Evolutionary conservation across 257 asterid species (phyloP).

Genomic region (Solanum rostratum): DNA sequence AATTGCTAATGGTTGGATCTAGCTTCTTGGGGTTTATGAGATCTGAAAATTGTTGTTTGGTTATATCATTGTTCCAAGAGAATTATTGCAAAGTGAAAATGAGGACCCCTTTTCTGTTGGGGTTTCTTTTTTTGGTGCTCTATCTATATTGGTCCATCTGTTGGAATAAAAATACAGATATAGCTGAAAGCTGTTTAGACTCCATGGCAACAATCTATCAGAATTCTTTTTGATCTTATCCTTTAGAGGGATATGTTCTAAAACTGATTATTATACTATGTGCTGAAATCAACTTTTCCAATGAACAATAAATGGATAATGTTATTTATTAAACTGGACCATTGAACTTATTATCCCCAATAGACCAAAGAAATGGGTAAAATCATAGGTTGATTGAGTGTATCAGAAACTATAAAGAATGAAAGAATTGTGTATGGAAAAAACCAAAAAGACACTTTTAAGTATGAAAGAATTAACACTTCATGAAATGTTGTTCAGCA

Average conservation of each 20-base stretch:
- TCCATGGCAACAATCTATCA: background rate
- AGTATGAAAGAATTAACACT: conserved; percentile 32
- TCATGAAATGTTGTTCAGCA: background rate
- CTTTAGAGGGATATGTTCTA: background rate
- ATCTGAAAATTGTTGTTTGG: background rate
- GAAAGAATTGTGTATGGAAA: background rate
- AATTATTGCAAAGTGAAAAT: background rate
- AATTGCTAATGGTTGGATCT: background rate
- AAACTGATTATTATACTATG: background rate
- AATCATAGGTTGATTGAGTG: background rate
- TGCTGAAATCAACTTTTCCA: background rate
- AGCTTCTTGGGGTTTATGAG: background rate
- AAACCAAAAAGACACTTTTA: background rate
- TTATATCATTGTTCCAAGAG: background rate
- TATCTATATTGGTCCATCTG: background rate
- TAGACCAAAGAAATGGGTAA: background rate
- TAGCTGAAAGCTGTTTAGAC: background rate
- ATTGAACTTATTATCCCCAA: background rate
- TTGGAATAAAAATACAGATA: background rate
- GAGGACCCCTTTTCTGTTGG: background rate
- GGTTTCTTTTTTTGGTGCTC: background rate
- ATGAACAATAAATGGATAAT: background rate
- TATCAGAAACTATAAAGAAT: background rate
- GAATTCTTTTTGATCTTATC: background rate
- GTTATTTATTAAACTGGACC: background rate